These are phyloP conservation scores for Silene uniflora DNA, from an alignment of 148 eudicot genomes.

Conservation along the genomic window DNA sequence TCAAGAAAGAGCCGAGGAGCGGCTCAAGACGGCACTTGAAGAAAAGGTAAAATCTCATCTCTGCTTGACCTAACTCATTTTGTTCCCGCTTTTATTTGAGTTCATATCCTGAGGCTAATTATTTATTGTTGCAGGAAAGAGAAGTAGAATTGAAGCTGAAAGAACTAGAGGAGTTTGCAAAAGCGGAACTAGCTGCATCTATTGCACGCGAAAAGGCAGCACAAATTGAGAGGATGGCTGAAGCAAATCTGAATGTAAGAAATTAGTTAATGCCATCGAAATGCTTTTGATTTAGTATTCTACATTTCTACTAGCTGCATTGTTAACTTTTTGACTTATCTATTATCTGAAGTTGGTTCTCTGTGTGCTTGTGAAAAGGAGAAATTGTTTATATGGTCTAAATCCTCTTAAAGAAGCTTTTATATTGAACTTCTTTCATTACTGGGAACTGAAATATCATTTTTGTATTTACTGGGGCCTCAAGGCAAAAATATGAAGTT, in stretches of 20 bases:
- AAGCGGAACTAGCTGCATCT: slow-evolving; percentile 84
- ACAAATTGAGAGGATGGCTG: slow-evolving; percentile 85
- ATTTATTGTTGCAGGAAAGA: slow-evolving; percentile 50
- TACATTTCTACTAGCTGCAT: not conserved
- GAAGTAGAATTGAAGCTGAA: slow-evolving; percentile 56
- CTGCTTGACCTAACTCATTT: slow-evolving; percentile 1
- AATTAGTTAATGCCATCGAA: slow-evolving; percentile 19
- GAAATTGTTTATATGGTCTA: not conserved
- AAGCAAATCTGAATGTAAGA: slow-evolving; percentile 82
- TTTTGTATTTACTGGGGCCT: not conserved
- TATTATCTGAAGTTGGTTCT: not conserved
- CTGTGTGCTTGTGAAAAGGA: not conserved
- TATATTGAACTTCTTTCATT: not conserved
- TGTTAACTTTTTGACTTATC: not conserved
- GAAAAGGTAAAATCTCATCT: slow-evolving; percentile 55
- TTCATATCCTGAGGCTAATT: slow-evolving; percentile 19
- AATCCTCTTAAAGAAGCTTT: not conserved
- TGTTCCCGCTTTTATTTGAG: slow-evolving; percentile 5
- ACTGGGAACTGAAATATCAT: not conserved
- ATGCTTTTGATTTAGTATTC: not conserved
- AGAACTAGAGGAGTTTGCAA: slow-evolving; percentile 64
- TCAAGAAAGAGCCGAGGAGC: slow-evolving; percentile 73
- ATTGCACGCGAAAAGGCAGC: slow-evolving; percentile 90
- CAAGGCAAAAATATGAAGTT: no score
- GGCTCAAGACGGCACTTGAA: slow-evolving; percentile 64